Evolutionary conservation across 2,329 filamentous ascomycete genomes (phyloP).

Genomic region (Colletotrichum trifolii): DNA sequence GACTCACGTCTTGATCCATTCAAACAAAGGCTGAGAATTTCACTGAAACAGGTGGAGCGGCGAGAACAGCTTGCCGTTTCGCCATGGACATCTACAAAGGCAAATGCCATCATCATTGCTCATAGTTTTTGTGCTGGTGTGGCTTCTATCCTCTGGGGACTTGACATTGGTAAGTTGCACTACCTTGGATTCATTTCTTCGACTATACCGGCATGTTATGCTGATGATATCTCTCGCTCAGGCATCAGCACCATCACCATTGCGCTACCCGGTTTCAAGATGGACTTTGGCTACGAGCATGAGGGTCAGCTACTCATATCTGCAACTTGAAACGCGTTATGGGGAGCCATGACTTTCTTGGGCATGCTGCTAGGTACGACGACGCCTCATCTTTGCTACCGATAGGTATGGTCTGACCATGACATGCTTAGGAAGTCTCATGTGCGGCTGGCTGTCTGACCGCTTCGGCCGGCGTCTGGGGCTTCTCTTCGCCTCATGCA

Average conservation of each 20-base stretch:
- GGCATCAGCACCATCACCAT: conserved; percentile 9
- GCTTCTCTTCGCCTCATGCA: background rate
- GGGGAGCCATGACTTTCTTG: conserved; percentile 7
- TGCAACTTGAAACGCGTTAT: conserved; percentile 5
- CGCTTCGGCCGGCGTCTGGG: background rate
- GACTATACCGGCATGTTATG: too few species aligned
- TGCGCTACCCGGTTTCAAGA: conserved; percentile 48
- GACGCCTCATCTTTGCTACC: too few species aligned
- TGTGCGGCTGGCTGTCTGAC: background rate
- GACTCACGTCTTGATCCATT: too few species aligned
- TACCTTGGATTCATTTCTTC: too few species aligned
- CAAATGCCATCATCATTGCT: background rate
- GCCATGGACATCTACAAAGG: background rate
- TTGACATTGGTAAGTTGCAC: background rate
- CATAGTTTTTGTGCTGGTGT: background rate
- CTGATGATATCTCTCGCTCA: background rate
- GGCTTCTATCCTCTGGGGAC: background rate
- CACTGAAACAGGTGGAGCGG: background rate
- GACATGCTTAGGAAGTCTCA: background rate
- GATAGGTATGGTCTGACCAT: background rate
- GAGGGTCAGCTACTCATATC: conserved; percentile 42
- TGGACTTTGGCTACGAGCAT: conserved; percentile 45
- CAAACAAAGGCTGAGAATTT: background rate
- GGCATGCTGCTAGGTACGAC: background rate
- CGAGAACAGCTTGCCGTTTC: background rate